phyloP scores from a whole-genome alignment of 2,329 filamentous ascomycete genomes.

The Dactylellina leptospora region DNA sequence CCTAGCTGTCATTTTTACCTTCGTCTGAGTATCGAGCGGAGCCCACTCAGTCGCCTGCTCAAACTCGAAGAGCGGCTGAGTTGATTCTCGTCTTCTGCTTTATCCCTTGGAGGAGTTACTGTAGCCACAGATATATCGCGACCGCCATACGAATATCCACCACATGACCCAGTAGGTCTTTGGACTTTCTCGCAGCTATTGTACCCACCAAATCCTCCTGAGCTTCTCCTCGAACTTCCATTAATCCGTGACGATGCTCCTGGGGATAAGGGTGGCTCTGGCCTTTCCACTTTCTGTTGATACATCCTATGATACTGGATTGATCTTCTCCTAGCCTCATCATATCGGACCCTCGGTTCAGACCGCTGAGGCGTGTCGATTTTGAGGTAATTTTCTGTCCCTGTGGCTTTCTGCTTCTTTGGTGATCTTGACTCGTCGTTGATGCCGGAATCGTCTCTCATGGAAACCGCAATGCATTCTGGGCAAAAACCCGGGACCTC shows the following conservation, averaged over 20 bases:
- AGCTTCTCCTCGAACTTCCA: conserved; percentile 1
- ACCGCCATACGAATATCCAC: conserved; percentile 22
- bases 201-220: conserved; percentile 24
- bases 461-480: conserved; percentile 23
- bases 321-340: conserved; percentile 2
- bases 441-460: conserved; percentile 26
- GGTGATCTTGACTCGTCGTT: neutral
- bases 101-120: neutral
- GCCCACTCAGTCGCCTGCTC: neutral
- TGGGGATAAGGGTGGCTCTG: neutral
- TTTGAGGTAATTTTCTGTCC: neutral
- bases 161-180: conserved; percentile 20
- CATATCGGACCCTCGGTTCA: neutral
- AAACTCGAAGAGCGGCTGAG: neutral
- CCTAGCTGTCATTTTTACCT: too few species aligned
- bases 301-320: neutral
- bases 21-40: too few species aligned
- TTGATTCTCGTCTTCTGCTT: neutral
- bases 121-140: neutral
- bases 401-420: conserved; percentile 3
- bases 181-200: conserved; percentile 2
- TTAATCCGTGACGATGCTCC: neutral
- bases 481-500: conserved; percentile 34
- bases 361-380: neutral
- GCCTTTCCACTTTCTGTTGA: neutral